Conservation (phyloP, 2,329 filamentous ascomycete species). For the Diaporthe destruens region DNA sequence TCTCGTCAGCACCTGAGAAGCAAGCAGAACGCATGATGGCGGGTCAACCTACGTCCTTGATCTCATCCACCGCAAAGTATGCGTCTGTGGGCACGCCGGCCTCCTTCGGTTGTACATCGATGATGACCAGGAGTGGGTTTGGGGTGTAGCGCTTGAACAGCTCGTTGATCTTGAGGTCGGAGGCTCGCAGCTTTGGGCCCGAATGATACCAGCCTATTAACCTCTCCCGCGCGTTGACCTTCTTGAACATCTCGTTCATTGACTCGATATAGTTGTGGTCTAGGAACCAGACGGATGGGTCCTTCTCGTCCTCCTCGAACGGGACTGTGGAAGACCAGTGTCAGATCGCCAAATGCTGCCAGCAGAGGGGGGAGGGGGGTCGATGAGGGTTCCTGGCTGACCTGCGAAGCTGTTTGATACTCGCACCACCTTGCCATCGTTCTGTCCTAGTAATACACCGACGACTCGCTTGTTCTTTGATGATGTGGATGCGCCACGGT, state of each 20-base stretch:
- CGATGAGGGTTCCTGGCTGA: slow-evolving; percentile 56
- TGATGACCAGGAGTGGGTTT: slow-evolving; percentile 95
- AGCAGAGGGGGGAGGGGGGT: background rate
- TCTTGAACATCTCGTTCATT: slow-evolving; percentile 99
- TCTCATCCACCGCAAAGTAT: slow-evolving; percentile 99
- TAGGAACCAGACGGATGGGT: slow-evolving; percentile 98
- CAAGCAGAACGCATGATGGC: background rate
- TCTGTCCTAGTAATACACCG: slow-evolving; percentile 93
- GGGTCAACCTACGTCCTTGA: slow-evolving; percentile 85
- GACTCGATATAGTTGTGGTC: slow-evolving; percentile 99
- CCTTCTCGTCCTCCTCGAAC: slow-evolving; percentile 98
- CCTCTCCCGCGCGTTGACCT: slow-evolving; percentile 98
- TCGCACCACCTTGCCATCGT: slow-evolving; percentile 94
- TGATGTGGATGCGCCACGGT: slow-evolving; percentile 89
- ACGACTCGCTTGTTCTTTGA: slow-evolving; percentile 88
- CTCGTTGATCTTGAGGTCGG: slow-evolving; percentile 99
- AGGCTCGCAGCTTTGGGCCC: slow-evolving; percentile 94
- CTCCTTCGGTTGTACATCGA: slow-evolving; percentile 98
- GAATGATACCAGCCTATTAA: slow-evolving; percentile 99
- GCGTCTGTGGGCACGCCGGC: slow-evolving; percentile 97
- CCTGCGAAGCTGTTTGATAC: slow-evolving; percentile 99
- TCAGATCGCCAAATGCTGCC: slow-evolving; percentile 24
- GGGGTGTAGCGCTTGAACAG: slow-evolving; percentile 99
- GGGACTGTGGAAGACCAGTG: slow-evolving; percentile 58
- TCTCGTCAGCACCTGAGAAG: slow-evolving; percentile 37